Evolutionary conservation across 176 grass and related monocot species (phyloP).

Genomic region (Aegilops sharonensis): DNA sequence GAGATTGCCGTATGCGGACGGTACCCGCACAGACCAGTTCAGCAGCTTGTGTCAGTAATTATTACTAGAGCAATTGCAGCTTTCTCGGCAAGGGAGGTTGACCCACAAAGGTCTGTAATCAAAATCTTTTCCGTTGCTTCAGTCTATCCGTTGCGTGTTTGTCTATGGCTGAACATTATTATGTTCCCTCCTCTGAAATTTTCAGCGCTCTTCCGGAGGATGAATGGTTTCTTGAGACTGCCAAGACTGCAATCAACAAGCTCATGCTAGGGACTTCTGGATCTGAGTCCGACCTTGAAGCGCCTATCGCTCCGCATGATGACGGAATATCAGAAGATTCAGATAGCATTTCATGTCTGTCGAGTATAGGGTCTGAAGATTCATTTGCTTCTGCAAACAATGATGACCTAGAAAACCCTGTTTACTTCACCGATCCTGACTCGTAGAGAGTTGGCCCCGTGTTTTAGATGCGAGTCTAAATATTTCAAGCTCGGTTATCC

Average conservation of each 20-base stretch:
- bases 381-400: constrained; percentile 95
- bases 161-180: constrained; percentile 5
- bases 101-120: constrained; percentile 78
- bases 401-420: constrained; percentile 74
- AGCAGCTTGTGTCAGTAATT: constrained; percentile 79
- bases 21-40: constrained; percentile 83
- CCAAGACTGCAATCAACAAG: constrained; percentile 85
- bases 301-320: constrained; percentile 37
- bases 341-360: constrained; percentile 43
- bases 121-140: neutral
- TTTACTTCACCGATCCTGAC: constrained; percentile 85
- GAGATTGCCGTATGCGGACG: constrained; percentile 92
- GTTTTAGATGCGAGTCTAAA: constrained; percentile 7
- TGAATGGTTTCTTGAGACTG: constrained; percentile 88
- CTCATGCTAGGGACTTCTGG: constrained; percentile 79
- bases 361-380: constrained; percentile 55
- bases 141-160: neutral
- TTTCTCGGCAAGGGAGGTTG: constrained; percentile 79
- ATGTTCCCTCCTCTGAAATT: constrained; percentile 8
- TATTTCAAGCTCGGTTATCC: neutral
- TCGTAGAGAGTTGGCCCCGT: constrained; percentile 24
- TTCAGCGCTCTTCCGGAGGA: constrained; percentile 82
- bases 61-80: constrained; percentile 76
- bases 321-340: constrained; percentile 66
- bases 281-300: constrained; percentile 68